phyloP scores from a whole-genome alignment of 2,329 filamentous ascomycete genomes.

The Colletotrichum navitas region DNA sequence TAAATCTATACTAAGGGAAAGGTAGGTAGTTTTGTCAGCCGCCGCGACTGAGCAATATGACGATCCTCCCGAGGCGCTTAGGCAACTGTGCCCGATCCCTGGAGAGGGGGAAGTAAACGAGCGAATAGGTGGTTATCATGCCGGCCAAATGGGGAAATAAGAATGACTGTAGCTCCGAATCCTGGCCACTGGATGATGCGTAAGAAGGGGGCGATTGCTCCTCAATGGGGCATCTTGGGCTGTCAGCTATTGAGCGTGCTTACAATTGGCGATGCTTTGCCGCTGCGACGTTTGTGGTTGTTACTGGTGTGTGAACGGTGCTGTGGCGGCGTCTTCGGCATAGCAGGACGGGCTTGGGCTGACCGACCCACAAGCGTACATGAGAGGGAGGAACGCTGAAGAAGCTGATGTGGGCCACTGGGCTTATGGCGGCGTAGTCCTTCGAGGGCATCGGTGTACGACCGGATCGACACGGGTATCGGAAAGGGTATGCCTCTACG shows the following conservation, averaged over 20 bases:
- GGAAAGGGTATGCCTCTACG: constrained; percentile 14
- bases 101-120: constrained; percentile 6
- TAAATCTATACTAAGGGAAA: constrained; percentile 24
- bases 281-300: background rate
- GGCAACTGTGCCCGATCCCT: constrained; percentile 15
- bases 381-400: constrained; percentile 4
- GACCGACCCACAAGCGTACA: constrained; percentile 19
- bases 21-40: constrained; percentile 21
- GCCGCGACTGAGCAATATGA: constrained; percentile 29
- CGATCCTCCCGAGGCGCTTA: constrained; percentile 25
- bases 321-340: constrained; percentile 16
- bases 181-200: constrained; percentile 19
- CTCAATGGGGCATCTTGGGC: background rate
- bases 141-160: constrained; percentile 22
- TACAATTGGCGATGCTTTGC: background rate
- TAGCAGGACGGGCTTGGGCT: constrained; percentile 9
- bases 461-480: constrained; percentile 34
- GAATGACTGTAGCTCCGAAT: constrained; percentile 20
- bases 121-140: constrained; percentile 18
- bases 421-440: constrained; percentile 20
- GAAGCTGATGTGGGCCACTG: constrained; percentile 8
- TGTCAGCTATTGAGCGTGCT: background rate
- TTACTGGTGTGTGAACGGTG: background rate
- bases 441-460: constrained; percentile 24
- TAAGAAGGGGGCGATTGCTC: constrained; percentile 7